Conservation (phyloP, 176 grass and related monocot genomes). For the Oryza glaberrima region DNA sequence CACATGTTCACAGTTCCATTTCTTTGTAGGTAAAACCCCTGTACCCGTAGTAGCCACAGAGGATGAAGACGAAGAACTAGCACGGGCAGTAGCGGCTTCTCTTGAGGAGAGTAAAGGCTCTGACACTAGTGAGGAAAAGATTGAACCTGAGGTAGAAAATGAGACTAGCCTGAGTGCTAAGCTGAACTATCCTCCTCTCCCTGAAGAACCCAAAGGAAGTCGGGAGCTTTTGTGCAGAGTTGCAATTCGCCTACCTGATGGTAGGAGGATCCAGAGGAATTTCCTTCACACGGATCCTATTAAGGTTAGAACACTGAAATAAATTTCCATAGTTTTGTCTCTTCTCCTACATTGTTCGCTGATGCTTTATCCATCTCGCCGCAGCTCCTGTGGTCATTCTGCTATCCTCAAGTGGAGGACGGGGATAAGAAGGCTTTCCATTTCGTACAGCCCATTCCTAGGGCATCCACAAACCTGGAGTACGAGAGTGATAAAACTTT, state of each 20-base stretch:
- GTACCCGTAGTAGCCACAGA: slow-evolving; percentile 4
- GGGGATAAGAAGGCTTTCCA: slow-evolving; percentile 64
- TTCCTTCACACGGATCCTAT: slow-evolving; percentile 72
- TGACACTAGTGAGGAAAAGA: slow-evolving; percentile 28
- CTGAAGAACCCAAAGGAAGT: slow-evolving; percentile 78
- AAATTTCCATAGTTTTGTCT: background rate
- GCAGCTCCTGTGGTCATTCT: slow-evolving; percentile 94
- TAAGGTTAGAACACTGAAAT: slow-evolving; percentile 55
- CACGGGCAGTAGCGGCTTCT: slow-evolving; percentile 63
- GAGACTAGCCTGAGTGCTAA: slow-evolving; percentile 53
- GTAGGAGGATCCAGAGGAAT: slow-evolving; percentile 74
- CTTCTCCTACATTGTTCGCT: background rate
- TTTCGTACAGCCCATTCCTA: slow-evolving; percentile 71
- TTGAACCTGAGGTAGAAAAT: slow-evolving; percentile 35
- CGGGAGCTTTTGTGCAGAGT: slow-evolving; percentile 77
- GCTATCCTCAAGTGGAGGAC: slow-evolving; percentile 59
- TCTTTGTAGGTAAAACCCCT: slow-evolving; percentile 52
- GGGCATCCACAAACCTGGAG: slow-evolving; percentile 61
- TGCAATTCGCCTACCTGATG: slow-evolving; percentile 76
- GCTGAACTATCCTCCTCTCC: slow-evolving; percentile 69
- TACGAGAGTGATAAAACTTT: slow-evolving; percentile 65
- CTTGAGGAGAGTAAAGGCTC: slow-evolving; percentile 56
- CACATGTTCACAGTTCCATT: slow-evolving; percentile 13
- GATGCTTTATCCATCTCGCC: background rate
- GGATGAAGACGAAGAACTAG: slow-evolving; percentile 71